Base-by-base conservation (phyloP, 2,329 filamentous ascomycete species). In the Cladophialophora yegresii region DNA sequence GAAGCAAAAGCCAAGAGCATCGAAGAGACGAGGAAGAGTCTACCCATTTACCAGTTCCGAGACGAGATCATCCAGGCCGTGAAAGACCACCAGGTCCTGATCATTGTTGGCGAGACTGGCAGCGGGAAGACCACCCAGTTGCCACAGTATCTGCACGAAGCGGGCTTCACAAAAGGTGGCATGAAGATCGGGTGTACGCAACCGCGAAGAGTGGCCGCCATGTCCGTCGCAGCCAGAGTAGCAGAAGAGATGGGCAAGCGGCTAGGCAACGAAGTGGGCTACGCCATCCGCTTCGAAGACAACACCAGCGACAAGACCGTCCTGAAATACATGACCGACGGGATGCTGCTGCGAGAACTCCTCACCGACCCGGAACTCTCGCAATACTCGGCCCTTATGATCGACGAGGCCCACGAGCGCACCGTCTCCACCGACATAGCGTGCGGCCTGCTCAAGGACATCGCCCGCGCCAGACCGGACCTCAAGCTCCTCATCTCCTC, bases 271-370 rank as follows among this genome's bases (percentile, higher is more conserved):
- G 92, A 97, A 73, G 93, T 98, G 28, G 95, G 95, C 16, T 99
- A 97, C 75, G 89, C 89, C 0, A 96, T 99, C 71, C 90, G 95
- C 66, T 99, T 98, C 72, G 95, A 99, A 75, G 91, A 97, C 76
- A 88, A 88, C 68, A 96, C 92, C 0, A 91, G 87, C 74, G 92
- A 96, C 72, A 96, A 96, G 78, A 98, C 95, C 0, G 82, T 93
- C 7, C 79, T 99, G 61, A 96, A 96, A 77, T 98, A 96, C 77
- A 93, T 96, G 90, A 99, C 95, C 0, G 95, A 99, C 73, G 95
- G 95, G 74, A 96, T 98, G 89, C 81, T 98, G 45, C 81, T 98
- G 32, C 85, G 92, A 74, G 92, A 96, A 74, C 90, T 97, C 69
- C 86, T 97, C 79, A 93, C 91, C 0, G 92, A 96, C 72, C 93